Conservation (phyloP, 2,329 filamentous ascomycete genomes). For the Fonsecaea pedrosoi region DNA sequence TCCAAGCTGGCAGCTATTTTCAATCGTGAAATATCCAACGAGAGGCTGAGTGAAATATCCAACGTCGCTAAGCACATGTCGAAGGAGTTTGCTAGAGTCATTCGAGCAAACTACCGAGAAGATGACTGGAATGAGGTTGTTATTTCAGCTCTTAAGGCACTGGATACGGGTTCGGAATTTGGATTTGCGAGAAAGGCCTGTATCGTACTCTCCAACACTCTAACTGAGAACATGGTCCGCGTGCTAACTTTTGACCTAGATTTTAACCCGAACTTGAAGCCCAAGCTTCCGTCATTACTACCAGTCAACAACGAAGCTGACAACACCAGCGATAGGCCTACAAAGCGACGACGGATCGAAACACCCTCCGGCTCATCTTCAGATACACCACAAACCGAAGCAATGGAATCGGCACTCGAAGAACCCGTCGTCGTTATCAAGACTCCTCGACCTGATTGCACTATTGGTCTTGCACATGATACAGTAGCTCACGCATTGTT, state of each 20-base stretch:
- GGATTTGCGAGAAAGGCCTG: background rate
- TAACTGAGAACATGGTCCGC: background rate
- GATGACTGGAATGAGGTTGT: background rate
- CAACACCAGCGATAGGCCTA: no score
- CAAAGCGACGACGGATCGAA: no score
- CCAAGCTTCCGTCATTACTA: background rate
- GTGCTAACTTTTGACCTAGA: background rate
- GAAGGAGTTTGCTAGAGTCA: background rate
- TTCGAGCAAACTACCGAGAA: background rate
- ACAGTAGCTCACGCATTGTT: background rate
- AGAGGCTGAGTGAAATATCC: background rate
- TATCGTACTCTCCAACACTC: background rate
- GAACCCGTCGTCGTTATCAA: background rate
- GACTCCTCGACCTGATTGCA: background rate
- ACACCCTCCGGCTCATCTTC: no score
- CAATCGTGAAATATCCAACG: background rate
- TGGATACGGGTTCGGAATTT: background rate
- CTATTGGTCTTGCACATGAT: background rate
- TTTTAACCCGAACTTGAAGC: background rate
- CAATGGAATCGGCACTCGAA: no score
- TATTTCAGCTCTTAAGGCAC: background rate
- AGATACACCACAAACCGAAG: no score
- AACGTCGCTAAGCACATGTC: background rate
- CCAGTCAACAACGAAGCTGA: background rate
- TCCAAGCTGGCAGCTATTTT: background rate